A percentile compares a stretch with the other conserved stretches of the same genome.
Evolutionary conservation across 768 basidiomycete species (phyloP).

Genomic region (Gloeopeniophorella convolvens): DNA sequence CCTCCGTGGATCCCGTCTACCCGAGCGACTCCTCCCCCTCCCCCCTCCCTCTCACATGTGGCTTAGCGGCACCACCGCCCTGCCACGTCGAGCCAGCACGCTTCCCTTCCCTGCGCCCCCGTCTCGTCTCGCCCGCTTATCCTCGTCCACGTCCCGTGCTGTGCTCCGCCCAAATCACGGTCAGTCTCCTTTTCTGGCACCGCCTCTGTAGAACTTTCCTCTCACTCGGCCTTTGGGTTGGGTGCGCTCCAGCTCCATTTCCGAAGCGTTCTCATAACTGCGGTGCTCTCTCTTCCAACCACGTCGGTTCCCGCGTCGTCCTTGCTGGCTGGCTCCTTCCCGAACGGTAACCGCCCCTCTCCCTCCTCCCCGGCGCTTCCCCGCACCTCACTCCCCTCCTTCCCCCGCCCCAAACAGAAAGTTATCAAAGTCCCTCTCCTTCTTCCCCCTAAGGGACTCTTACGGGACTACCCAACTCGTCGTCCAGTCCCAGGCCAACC

Average conservation of each 20-base stretch:
- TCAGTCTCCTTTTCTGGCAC: neutral
- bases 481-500: conserved; percentile 34
- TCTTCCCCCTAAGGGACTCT: conserved; percentile 81
- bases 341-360: conserved; percentile 61
- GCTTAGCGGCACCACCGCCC: too few species aligned
- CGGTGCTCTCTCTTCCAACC: conserved; percentile 19
- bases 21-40: neutral
- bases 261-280: conserved; percentile 25
- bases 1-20: too few species aligned
- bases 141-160: neutral
- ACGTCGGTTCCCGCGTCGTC: conserved; percentile 39
- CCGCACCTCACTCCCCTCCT: conserved; percentile 25
- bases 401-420: conserved; percentile 43
- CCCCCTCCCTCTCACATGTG: neutral
- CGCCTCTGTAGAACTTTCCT: neutral
- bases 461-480: conserved; percentile 76
- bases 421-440: conserved; percentile 62
- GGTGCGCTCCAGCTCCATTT: conserved; percentile 21
- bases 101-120: neutral
- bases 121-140: neutral
- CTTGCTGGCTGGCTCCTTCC: conserved; percentile 80
- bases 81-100: too few species aligned
- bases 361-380: conserved; percentile 3
- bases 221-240: conserved; percentile 10
- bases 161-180: neutral